Conservation (phyloP, 768 basidiomycete species). For the Mycena latifolia region DNA sequence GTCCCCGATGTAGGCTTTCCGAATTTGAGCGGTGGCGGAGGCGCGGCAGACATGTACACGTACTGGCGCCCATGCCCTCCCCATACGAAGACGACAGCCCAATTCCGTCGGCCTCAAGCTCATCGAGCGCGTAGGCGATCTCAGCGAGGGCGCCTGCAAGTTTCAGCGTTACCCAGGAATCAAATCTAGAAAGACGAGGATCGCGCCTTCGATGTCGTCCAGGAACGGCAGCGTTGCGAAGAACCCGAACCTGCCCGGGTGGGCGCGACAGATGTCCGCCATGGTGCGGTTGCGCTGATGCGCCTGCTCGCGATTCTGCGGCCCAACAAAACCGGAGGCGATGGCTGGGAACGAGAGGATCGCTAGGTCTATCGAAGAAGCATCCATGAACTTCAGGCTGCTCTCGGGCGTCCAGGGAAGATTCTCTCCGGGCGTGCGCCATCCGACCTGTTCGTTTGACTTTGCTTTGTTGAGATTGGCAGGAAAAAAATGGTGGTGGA, state of each 20-base stretch:
- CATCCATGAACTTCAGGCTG: conserved; percentile 75
- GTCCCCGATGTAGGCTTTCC: conserved; percentile 74
- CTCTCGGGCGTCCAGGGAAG: conserved; percentile 73
- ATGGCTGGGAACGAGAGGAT: conserved; percentile 78
- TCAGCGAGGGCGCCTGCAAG: conserved; percentile 67
- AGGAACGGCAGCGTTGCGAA: conserved; percentile 75
- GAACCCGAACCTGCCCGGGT: conserved; percentile 75
- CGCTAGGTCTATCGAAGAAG: conserved; percentile 65
- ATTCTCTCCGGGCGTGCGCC: conserved; percentile 72
- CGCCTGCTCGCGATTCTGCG: conserved; percentile 54
- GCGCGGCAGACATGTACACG: conserved; percentile 31
- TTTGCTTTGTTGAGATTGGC: conserved; percentile 60
- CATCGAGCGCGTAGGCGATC: conserved; percentile 71
- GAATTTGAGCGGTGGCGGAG: conserved; percentile 10
- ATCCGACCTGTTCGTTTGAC: conserved; percentile 63
- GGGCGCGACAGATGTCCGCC: conserved; percentile 58
- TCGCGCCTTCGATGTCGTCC: conserved; percentile 70
- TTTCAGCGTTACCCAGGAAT: background rate
- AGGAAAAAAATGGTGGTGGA: conserved; percentile 86
- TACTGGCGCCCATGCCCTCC: conserved; percentile 65
- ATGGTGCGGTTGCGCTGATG: conserved; percentile 63
- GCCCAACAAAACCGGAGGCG: conserved; percentile 50
- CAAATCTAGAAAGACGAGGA: background rate
- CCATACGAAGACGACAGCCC: conserved; percentile 79
- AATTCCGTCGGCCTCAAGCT: conserved; percentile 72